Evolutionary conservation across 2,329 filamentous ascomycete species (phyloP), one percentile per base, ranked within the genome.

Genomic region (Passalora sequoiae): DNA sequence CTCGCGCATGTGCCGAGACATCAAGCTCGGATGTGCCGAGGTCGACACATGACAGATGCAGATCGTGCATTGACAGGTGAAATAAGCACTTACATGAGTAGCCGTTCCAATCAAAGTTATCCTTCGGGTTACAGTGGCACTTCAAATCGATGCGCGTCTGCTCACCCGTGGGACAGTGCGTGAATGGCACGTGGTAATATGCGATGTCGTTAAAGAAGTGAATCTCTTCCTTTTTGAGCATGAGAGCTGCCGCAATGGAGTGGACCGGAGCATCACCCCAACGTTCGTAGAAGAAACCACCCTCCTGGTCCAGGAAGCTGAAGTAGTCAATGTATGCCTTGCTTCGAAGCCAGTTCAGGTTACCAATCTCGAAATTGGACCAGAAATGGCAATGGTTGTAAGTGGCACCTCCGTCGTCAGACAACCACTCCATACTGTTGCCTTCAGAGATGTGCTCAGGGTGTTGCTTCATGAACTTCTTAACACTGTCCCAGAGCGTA

Each of bases 201-300:
- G 87, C 91, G 60, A 98, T 98, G 62, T 98, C 91, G 68, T 98
- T 87, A 75, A 97, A 98, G 74, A 98, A 98, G 67, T 98, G 92
- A 50, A 98, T 81, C 66, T 98, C 83, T 38, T 92, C 85, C 73
- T 94, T 96, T 67, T 86, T 83, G 53, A 98, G 75, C 67, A 97
- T 77, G 29, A 98, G 72, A 48, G 78, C 78, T 3, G 92, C 92
- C 10, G 87, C 92, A 56, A 98, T 96, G n/a, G 91, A 96, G 71
- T 98, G 92, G 4, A 98, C 88, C 0, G 92, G 92, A 4, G 92
- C 92, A 68, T 98, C 91, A 47, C 91, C 91, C 91, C 91, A 98
- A 59, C 91, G 84, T 70, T 98, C 92, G 67, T 97, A 97, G 75
- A 96, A 97, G 78, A 98, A 98, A 51, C 92, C 92, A 52, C 92